Percentiles rank a stretch among this genome's conserved stretches.
phyloP scores from a whole-genome alignment of 2,329 filamentous ascomycete genomes.

The Thelonectria olida region DNA sequence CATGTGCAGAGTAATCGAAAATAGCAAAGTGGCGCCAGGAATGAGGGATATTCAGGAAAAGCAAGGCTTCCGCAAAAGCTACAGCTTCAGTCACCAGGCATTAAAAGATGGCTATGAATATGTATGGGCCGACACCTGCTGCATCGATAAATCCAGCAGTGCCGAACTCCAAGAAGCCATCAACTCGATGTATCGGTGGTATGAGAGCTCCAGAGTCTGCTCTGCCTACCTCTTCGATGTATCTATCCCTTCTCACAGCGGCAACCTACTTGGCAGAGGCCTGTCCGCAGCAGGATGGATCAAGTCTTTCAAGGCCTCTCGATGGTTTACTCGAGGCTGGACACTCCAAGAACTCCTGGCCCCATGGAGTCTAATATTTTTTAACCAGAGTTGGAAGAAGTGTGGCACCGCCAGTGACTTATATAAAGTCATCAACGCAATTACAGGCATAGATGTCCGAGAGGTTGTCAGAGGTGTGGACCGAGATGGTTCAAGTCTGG shows the following conservation, averaged over 20 bases:
- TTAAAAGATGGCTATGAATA: slow-evolving; percentile 20
- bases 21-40: background rate
- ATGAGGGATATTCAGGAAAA: background rate
- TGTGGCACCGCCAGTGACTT: background rate
- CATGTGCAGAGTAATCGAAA: background rate
- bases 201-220: slow-evolving; percentile 17
- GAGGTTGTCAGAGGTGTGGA: background rate
- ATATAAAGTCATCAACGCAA: background rate
- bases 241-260: background rate
- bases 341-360: background rate
- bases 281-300: background rate
- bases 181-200: slow-evolving; percentile 30
- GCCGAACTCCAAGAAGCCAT: slow-evolving; percentile 27
- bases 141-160: slow-evolving; percentile 28
- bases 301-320: background rate
- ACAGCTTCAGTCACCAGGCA: slow-evolving; percentile 12
- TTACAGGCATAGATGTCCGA: background rate
- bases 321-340: slow-evolving; percentile 1
- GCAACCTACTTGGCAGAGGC: background rate
- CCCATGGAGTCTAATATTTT: background rate
- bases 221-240: slow-evolving; percentile 31
- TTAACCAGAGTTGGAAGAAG: background rate
- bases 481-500: too few relatives aligned
- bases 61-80: slow-evolving; percentile 18
- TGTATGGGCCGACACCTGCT: slow-evolving; percentile 29